phyloP scores from a whole-genome alignment of 192 early-diverging fungal species.

The Polychytrium aggregatum region DNA sequence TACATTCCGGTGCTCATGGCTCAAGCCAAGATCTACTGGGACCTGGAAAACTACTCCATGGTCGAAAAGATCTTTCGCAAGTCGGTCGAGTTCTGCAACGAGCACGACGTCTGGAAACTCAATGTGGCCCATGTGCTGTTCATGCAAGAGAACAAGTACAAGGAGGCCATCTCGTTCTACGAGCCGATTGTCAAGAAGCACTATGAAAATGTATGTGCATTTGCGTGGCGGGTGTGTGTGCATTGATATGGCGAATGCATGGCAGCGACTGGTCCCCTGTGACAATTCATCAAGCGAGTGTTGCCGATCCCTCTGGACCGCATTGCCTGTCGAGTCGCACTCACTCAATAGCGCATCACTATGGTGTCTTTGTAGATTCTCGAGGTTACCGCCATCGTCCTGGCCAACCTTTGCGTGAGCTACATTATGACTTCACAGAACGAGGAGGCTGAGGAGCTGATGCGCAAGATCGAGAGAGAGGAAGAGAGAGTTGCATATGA shows the following conservation, averaged over 20 bases:
- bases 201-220: constrained; percentile 40
- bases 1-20: constrained; percentile 57
- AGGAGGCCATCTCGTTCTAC: constrained; percentile 56
- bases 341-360: too few species aligned
- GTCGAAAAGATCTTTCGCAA: constrained; percentile 56
- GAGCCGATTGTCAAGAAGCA: constrained; percentile 54
- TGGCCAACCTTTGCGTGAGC: constrained; percentile 51
- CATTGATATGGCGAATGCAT: too few species aligned
- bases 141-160: constrained; percentile 59
- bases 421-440: constrained; percentile 61
- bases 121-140: constrained; percentile 58
- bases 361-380: constrained; percentile 45
- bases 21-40: constrained; percentile 58
- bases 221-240: too few species aligned
- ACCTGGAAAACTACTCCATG: constrained; percentile 47
- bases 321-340: too few species aligned
- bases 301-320: too few species aligned
- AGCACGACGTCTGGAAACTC: constrained; percentile 55
- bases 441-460: constrained; percentile 55
- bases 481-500: constrained; percentile 49
- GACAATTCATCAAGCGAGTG: too few species aligned
- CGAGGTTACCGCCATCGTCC: constrained; percentile 47
- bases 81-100: constrained; percentile 55
- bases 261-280: too few species aligned
- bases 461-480: constrained; percentile 56